Conservation (phyloP, 352 stramenopile genomes). For the Globisporangium cederbergense region DNA sequence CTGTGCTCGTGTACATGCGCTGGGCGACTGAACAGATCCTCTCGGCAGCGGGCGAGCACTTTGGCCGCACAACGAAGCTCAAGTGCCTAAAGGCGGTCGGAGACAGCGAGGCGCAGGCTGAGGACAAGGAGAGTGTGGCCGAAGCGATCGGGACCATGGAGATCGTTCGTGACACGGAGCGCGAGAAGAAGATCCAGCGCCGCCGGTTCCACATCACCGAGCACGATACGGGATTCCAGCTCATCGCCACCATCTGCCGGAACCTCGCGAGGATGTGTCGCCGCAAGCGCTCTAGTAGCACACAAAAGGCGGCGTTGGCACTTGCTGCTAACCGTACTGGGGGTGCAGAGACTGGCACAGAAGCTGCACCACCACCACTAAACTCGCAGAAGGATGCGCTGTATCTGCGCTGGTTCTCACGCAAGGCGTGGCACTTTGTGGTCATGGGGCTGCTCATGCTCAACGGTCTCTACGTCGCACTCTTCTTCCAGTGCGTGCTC, state of each 20-base stretch:
- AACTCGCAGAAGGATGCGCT: not conserved
- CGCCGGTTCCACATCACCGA: slow-evolving; percentile 6
- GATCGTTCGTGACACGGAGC: slow-evolving; percentile 13
- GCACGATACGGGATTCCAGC: slow-evolving; percentile 30
- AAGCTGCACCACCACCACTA: not conserved
- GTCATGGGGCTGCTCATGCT: slow-evolving; percentile 64
- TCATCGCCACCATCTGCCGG: slow-evolving; percentile 17
- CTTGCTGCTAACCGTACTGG: not conserved
- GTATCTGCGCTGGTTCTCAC: slow-evolving; percentile 48
- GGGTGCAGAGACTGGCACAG: not conserved
- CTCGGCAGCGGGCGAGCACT: slow-evolving; percentile 22
- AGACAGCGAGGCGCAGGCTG: slow-evolving; percentile 16
- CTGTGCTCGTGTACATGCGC: slow-evolving; percentile 39
- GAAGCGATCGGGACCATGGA: slow-evolving; percentile 29
- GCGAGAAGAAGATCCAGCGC: slow-evolving; percentile 2
- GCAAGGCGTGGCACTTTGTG: slow-evolving; percentile 61
- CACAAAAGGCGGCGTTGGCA: not conserved
- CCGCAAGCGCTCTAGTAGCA: not conserved
- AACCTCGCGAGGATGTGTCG: slow-evolving; percentile 5
- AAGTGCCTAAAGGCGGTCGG: slow-evolving; percentile 22
- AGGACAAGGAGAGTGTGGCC: slow-evolving; percentile 20
- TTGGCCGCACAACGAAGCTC: slow-evolving; percentile 10
- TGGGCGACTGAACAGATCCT: slow-evolving; percentile 27
- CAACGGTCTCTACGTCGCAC: slow-evolving; percentile 64
- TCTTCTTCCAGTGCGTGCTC: slow-evolving; percentile 60